phyloP scores from a whole-genome alignment of 169 alveolate genomes.

The Perkinsus chesapeaki region DNA sequence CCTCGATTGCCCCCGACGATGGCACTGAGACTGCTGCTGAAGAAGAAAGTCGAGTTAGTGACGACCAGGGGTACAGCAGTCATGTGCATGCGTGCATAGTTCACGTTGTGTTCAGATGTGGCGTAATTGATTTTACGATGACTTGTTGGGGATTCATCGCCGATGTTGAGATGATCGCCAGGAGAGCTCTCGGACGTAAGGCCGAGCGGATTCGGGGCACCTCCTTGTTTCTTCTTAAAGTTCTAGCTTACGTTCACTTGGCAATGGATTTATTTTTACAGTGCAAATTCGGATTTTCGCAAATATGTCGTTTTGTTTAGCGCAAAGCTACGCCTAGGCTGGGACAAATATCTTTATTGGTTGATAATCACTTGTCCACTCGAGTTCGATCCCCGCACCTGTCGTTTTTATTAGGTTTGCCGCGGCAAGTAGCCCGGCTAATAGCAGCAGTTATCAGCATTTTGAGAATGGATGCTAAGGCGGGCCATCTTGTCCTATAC shows the following conservation, averaged over 20 bases:
- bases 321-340: too few relatives aligned
- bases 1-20: not conserved
- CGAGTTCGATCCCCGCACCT: not conserved
- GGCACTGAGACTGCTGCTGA: not conserved
- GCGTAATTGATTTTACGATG: not conserved
- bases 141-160: not conserved
- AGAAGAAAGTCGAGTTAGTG: not conserved
- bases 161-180: not conserved
- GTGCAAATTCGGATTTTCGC: too few relatives aligned
- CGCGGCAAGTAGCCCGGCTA: not conserved
- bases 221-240: too few relatives aligned
- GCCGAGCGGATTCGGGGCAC: too few relatives aligned
- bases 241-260: too few relatives aligned
- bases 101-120: not conserved
- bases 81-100: not conserved
- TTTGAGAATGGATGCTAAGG: not conserved
- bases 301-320: too few relatives aligned
- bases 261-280: too few relatives aligned
- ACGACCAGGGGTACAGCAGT: not conserved
- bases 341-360: too few relatives aligned
- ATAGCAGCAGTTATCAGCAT: not conserved
- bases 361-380: not conserved
- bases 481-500: not conserved
- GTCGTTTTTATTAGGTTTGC: not conserved
- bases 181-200: not conserved